A percentile compares a stretch with the other conserved stretches of the same genome.
These are phyloP conservation scores for Boletus vermiculosoides DNA, from an alignment of 768 basidiomycete genomes.

Conservation along the genomic window DNA sequence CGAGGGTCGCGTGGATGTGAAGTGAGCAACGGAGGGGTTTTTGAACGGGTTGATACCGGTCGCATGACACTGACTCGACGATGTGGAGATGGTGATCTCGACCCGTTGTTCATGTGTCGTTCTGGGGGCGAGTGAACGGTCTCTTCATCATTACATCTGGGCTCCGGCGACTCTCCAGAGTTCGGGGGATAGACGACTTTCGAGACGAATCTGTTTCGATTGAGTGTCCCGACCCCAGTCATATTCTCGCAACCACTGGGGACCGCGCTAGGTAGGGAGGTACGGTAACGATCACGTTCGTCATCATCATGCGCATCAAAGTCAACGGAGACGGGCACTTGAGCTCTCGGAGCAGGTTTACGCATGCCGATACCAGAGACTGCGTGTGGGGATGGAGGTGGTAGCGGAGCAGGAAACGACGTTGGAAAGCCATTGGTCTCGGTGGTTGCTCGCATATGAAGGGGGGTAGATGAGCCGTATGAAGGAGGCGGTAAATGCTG, in stretches of 20 bases:
- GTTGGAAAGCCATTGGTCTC: conserved; percentile 29
- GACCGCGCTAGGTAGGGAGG: conserved; percentile 53
- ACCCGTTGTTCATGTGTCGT: conserved; percentile 9
- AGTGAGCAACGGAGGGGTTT: conserved; percentile 40
- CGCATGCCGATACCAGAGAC: conserved; percentile 44
- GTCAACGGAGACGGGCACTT: conserved; percentile 59
- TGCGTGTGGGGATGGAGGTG: conserved; percentile 23
- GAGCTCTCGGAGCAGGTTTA: conserved; percentile 63
- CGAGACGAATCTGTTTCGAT: conserved; percentile 26
- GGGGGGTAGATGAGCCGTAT: conserved; percentile 15
- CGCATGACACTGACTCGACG: conserved; percentile 29
- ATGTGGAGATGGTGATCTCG: conserved; percentile 28
- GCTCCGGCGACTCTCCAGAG: conserved; percentile 9
- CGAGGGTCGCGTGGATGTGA: conserved; percentile 31
- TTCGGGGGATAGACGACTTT: conserved; percentile 16
- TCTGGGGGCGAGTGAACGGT: conserved; percentile 18
- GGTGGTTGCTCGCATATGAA: conserved; percentile 37
- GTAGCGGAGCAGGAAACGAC: conserved; percentile 15
- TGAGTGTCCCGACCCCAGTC: conserved; percentile 59
- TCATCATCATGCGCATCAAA: conserved; percentile 38
- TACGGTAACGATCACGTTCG: conserved; percentile 36
- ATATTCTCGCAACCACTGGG: conserved; percentile 55
- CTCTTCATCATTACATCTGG: conserved; percentile 19
- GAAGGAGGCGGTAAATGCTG: conserved; percentile 25
- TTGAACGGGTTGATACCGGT: conserved; percentile 38